Conservation (phyloP, 495 filamentous ascomycete species). For the Podospora conica region DNA sequence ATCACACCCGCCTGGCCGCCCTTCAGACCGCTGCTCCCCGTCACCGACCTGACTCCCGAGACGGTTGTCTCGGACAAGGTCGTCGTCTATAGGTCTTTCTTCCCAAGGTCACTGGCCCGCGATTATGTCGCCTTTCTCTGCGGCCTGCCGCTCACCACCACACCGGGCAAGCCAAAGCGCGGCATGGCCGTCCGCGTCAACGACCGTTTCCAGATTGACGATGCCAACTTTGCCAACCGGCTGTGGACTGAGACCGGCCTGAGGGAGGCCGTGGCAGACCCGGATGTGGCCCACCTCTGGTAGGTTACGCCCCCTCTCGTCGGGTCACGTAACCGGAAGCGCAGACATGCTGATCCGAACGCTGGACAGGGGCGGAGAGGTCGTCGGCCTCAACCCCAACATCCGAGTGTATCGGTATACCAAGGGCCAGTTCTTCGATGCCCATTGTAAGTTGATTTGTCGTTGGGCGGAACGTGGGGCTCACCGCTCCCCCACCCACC, state of each 20-base stretch:
- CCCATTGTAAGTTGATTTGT: conserved; percentile 60
- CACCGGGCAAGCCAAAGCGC: conserved; percentile 75
- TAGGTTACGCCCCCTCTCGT: conserved; percentile 10
- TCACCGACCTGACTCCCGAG: conserved; percentile 58
- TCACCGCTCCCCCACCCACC: not conserved
- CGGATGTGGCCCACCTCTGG: conserved; percentile 32
- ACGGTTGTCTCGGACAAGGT: conserved; percentile 55
- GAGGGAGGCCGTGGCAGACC: conserved; percentile 39
- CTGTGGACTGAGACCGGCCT: conserved; percentile 64
- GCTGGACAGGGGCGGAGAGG: conserved; percentile 66
- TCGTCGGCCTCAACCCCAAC: conserved; percentile 81
- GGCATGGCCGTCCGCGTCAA: conserved; percentile 85
- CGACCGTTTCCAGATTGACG: conserved; percentile 81
- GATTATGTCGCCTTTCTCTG: conserved; percentile 73
- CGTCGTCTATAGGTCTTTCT: conserved; percentile 69
- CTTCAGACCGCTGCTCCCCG: conserved; percentile 65
- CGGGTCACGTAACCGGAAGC: not conserved
- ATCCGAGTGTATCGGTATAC: conserved; percentile 89
- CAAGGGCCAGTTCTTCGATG: conserved; percentile 81
- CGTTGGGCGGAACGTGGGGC: not conserved
- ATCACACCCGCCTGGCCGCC: conserved; percentile 65
- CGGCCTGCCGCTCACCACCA: conserved; percentile 70
- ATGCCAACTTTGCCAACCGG: conserved; percentile 64
- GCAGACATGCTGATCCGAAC: not conserved
- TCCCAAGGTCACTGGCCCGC: conserved; percentile 72